Percentiles rank a stretch among this genome's conserved stretches.
Conservation (phyloP, 306 rosid genomes). For the Cucumis hystrix region DNA sequence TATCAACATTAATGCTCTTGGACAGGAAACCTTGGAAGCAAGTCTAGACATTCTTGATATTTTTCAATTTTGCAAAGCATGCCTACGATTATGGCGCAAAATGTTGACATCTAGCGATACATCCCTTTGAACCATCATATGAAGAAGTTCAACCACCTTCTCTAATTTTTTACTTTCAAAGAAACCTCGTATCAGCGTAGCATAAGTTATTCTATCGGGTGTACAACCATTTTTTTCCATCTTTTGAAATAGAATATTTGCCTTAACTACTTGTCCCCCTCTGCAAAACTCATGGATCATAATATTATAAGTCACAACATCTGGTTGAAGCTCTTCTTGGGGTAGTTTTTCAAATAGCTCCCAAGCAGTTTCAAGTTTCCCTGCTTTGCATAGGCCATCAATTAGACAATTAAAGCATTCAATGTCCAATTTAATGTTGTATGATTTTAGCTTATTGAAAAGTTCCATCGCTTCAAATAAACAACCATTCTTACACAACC, state of each 20-base stretch:
- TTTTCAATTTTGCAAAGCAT: conserved; percentile 20
- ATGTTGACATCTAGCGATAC: conserved; percentile 23
- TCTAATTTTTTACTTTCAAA: conserved; percentile 11
- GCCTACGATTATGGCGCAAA: conserved; percentile 17
- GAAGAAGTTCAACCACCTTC: conserved; percentile 33
- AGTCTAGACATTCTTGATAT: conserved; percentile 7
- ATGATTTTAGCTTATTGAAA: neutral
- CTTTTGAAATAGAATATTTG: conserved; percentile 21
- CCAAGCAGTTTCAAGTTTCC: conserved; percentile 25
- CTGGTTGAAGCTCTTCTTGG: conserved; percentile 9
- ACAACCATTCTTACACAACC: too few relatives aligned
- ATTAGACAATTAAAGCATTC: conserved; percentile 11
- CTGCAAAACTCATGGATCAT: conserved; percentile 32
- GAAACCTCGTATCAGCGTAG: conserved; percentile 29
- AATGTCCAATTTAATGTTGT: conserved; percentile 5
- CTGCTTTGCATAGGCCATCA: conserved; percentile 20
- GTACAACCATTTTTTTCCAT: conserved; percentile 30
- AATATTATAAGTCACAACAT: conserved; percentile 20
- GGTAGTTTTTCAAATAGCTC: conserved; percentile 14
- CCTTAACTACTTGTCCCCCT: conserved; percentile 20
- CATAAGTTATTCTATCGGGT: conserved; percentile 16
- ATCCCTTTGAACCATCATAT: conserved; percentile 17
- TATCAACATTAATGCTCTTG: too few relatives aligned
- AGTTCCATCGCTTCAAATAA: too few relatives aligned
- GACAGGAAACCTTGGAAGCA: too few relatives aligned